Percentiles rank a stretch among this genome's conserved stretches.
These are phyloP conservation scores for Ogataea degrootiae DNA, from an alignment of 805 yeast species.

Conservation along the genomic window DNA sequence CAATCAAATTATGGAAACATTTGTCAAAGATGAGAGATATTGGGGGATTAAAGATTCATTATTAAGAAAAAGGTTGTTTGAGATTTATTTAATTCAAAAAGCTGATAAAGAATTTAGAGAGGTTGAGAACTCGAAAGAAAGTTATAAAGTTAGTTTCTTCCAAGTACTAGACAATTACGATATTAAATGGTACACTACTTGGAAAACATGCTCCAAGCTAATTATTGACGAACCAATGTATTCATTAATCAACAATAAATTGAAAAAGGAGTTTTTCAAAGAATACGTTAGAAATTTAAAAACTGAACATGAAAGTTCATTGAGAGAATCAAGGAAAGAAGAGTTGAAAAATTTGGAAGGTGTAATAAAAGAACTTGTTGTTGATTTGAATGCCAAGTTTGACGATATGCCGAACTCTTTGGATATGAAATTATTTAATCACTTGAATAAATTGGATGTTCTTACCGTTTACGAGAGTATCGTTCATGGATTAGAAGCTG, in stretches of 20 bases:
- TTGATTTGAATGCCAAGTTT: conserved; percentile 12
- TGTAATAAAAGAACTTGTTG: conserved; percentile 33
- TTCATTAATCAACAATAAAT: conserved; percentile 52
- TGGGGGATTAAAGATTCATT: conserved; percentile 64
- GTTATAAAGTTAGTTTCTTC: conserved; percentile 50
- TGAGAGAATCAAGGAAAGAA: conserved; percentile 32
- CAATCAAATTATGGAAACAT: conserved; percentile 52
- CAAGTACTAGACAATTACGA: conserved; percentile 40
- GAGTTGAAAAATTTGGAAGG: conserved; percentile 51
- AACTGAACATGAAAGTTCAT: conserved; percentile 24
- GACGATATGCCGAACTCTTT: conserved; percentile 13
- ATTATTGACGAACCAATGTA: conserved; percentile 64
- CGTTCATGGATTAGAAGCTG: conserved; percentile 26
- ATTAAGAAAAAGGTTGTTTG: conserved; percentile 56
- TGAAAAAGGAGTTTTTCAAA: conserved; percentile 50
- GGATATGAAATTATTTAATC: conserved; percentile 10
- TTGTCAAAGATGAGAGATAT: conserved; percentile 57
- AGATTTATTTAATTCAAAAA: conserved; percentile 53
- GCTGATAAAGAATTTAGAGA: conserved; percentile 47
- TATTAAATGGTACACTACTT: conserved; percentile 53
- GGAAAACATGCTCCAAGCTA: conserved; percentile 53
- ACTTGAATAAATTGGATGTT: conserved; percentile 55
- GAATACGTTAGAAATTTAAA: conserved; percentile 43
- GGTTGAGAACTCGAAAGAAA: conserved; percentile 48
- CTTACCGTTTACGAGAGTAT: conserved; percentile 43